Conservation (phyloP, 192 early-diverging fungal genomes). For the Rhizoclosmatium sp. region DNA sequence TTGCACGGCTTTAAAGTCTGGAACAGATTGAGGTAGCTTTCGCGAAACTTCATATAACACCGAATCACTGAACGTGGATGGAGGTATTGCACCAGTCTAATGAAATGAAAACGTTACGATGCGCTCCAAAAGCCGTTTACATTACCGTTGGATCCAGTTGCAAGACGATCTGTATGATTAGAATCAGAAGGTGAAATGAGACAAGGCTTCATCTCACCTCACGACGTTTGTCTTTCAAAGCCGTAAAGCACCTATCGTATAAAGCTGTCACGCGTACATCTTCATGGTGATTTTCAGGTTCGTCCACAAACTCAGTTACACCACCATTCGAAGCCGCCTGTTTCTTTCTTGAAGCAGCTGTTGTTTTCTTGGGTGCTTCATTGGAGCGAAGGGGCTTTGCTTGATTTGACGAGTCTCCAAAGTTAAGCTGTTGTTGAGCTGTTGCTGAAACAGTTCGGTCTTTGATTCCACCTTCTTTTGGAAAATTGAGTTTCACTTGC, state of each 20-base stretch:
- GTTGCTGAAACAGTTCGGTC: neutral
- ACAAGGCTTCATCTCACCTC: neutral
- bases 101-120: neutral
- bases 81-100: conserved; percentile 29
- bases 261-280: neutral
- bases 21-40: conserved; percentile 12
- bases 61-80: conserved; percentile 5
- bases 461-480: conserved; percentile 23
- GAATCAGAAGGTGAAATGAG: neutral
- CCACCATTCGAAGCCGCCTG: neutral
- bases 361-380: conserved; percentile 4
- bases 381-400: conserved; percentile 9
- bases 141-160: conserved; percentile 10
- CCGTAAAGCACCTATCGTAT: neutral
- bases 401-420: neutral
- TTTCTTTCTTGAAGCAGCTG: neutral
- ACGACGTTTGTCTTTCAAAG: neutral
- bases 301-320: neutral
- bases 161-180: neutral
- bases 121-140: neutral
- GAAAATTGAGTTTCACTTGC: conserved; percentile 6
- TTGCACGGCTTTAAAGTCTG: conserved; percentile 14
- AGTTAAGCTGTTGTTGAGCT: neutral
- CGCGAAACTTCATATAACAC: conserved; percentile 23
- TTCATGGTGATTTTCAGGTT: neutral